Evolutionary conservation across 2,329 filamentous ascomycete genomes (phyloP).

Genomic region (Microdochium paspali): DNA sequence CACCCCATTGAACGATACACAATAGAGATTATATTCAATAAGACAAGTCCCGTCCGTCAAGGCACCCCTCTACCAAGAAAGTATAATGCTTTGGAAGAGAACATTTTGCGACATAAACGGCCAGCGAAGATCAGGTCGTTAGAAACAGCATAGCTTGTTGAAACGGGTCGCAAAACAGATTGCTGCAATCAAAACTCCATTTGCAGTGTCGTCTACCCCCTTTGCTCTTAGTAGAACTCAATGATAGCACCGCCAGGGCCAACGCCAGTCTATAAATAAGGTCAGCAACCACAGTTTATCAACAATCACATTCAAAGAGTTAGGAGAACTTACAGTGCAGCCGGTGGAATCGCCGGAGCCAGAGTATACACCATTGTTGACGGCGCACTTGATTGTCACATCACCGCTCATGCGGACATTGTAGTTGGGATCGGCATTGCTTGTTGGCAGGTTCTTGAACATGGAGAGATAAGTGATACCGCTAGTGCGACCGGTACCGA

Average conservation of each 20-base stretch:
- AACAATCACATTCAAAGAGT: neutral
- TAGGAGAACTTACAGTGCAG: constrained; percentile 64
- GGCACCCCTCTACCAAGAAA: constrained; percentile 1
- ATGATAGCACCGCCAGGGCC: neutral
- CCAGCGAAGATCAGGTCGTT: constrained; percentile 4
- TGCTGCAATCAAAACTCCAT: neutral
- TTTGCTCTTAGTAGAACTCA: neutral
- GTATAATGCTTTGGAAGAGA: neutral
- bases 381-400: constrained; percentile 48
- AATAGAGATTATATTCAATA: constrained; percentile 23
- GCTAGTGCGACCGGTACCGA: constrained; percentile 66
- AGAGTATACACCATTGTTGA: constrained; percentile 53
- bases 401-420: constrained; percentile 70
- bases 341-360: constrained; percentile 42
- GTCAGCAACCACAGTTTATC: neutral
- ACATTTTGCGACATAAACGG: constrained; percentile 9
- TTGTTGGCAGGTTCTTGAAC: constrained; percentile 76
- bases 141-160: neutral
- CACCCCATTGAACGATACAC: constrained; percentile 17
- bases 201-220: neutral
- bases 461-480: constrained; percentile 72
- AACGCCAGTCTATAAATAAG: constrained; percentile 30
- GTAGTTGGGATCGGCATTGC: constrained; percentile 60
- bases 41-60: constrained; percentile 12
- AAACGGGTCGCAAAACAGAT: neutral